Evolutionary conservation across 352 stramenopile genomes (phyloP).

Genomic region (Phytopythium boreale): DNA sequence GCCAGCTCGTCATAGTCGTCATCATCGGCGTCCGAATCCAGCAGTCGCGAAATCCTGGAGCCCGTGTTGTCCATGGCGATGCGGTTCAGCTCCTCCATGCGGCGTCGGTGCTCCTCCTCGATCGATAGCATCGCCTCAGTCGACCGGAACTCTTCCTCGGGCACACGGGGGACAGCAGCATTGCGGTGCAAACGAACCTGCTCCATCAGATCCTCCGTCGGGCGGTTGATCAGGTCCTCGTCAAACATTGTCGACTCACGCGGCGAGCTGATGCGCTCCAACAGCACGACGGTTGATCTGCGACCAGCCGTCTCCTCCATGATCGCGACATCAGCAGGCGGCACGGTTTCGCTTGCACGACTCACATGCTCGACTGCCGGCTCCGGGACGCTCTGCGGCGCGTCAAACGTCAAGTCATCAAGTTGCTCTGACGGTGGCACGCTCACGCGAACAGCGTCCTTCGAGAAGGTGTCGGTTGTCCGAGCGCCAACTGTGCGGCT

Average conservation of each 20-base stretch:
- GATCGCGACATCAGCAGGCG: background rate
- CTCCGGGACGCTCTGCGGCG: background rate
- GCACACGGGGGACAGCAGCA: slow-evolving; percentile 17
- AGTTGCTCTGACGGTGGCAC: slow-evolving; percentile 14
- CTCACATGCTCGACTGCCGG: background rate
- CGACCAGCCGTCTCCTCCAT: background rate
- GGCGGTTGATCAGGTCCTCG: slow-evolving; percentile 43
- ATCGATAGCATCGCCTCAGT: slow-evolving; percentile 47
- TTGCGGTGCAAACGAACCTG: slow-evolving; percentile 36
- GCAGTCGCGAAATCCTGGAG: slow-evolving; percentile 38
- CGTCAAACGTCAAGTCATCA: slow-evolving; percentile 26
- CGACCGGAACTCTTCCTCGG: slow-evolving; percentile 32
- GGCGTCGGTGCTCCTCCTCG: slow-evolving; percentile 46
- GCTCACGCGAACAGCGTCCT: slow-evolving; percentile 19
- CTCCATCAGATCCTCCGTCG: slow-evolving; percentile 33
- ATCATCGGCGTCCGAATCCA: slow-evolving; percentile 34
- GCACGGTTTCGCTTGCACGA: background rate
- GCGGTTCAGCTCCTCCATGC: slow-evolving; percentile 70
- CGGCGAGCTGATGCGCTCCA: slow-evolving; percentile 26
- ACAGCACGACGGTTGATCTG: slow-evolving; percentile 24
- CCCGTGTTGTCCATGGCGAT: slow-evolving; percentile 38
- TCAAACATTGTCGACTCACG: slow-evolving; percentile 33
- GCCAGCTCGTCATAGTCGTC: slow-evolving; percentile 30
- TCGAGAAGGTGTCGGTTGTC: slow-evolving; percentile 18
- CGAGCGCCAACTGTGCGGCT: slow-evolving; percentile 7